phyloP scores from a whole-genome alignment of 129 eudicot genomes.

The Chrysanthemum makinoi region DNA sequence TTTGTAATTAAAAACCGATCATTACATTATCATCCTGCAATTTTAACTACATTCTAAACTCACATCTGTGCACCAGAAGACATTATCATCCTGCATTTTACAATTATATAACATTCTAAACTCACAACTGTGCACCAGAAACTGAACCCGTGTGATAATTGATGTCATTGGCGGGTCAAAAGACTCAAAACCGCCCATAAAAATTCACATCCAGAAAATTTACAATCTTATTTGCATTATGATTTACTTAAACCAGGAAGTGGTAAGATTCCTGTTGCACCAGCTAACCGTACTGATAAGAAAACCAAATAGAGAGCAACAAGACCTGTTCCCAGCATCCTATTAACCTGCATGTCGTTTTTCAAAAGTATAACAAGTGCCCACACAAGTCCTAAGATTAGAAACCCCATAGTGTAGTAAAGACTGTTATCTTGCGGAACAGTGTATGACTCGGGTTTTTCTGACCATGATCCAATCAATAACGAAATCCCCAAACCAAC shows the following conservation, averaged over 20 bases:
- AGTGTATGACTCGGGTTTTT: constrained; percentile 39
- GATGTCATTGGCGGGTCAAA: too few species aligned
- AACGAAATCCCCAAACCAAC: constrained; percentile 79
- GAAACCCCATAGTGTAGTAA: constrained; percentile 70
- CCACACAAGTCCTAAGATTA: constrained; percentile 34
- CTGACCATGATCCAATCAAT: constrained; percentile 77
- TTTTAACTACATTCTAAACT: too few species aligned
- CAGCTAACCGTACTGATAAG: constrained; percentile 40
- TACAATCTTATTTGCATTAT: neutral
- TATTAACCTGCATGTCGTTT: constrained; percentile 58
- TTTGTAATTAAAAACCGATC: too few species aligned
- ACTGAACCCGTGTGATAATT: neutral
- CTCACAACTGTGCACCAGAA: neutral
- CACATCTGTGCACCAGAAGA: too few species aligned
- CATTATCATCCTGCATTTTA: too few species aligned
- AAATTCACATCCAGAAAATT: neutral
- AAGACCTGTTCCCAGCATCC: constrained; percentile 27
- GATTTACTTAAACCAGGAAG: constrained; percentile 39
- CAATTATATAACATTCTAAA: neutral
- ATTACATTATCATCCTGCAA: too few species aligned
- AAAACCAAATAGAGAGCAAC: constrained; percentile 59
- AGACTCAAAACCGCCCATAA: neutral
- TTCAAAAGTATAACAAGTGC: too few species aligned
- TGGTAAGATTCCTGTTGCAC: constrained; percentile 58
- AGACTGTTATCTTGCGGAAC: constrained; percentile 22